Percentiles rank a stretch among this genome's conserved stretches.
Evolutionary conservation across 139 green algal species (phyloP).

Genomic region (Monoraphidium neglectum): DNA sequence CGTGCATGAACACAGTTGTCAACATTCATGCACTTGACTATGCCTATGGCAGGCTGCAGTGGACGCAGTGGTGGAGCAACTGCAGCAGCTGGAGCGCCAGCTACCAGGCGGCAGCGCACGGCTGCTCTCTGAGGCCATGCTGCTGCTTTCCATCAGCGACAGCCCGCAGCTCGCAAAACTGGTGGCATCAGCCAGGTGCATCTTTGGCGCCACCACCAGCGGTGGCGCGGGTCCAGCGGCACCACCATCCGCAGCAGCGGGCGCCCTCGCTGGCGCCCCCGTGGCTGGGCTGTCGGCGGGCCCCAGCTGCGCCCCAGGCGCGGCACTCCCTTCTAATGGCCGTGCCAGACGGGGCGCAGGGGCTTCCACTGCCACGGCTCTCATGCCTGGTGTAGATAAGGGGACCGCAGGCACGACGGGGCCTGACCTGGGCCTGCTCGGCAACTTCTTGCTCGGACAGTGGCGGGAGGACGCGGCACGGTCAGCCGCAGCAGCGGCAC

Average conservation of each 20-base stretch:
- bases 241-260: not conserved
- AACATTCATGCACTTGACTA: not conserved
- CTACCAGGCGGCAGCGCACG: constrained; percentile 8
- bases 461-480: constrained; percentile 52
- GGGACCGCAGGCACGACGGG: not conserved
- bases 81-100: constrained; percentile 23
- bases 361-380: not conserved
- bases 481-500: constrained; percentile 23
- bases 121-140: constrained; percentile 21
- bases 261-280: not conserved
- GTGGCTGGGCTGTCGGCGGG: not conserved
- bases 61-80: not conserved
- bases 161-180: constrained; percentile 6
- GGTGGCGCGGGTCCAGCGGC: not conserved
- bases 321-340: not conserved
- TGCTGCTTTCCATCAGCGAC: constrained; percentile 28
- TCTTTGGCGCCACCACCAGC: constrained; percentile 13
- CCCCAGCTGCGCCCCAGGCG: not conserved
- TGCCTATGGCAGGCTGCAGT: constrained; percentile 6
- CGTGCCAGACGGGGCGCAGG: not conserved
- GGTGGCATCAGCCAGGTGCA: constrained; percentile 14
- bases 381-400: not conserved
- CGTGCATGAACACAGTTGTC: not conserved
- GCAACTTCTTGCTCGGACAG: constrained; percentile 49
- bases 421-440: constrained; percentile 43